A percentile compares a stretch with the other conserved stretches of the same genome.
Evolutionary conservation across 2,329 filamentous ascomycete genomes (phyloP).

Genomic region (Hortaea sp.): DNA sequence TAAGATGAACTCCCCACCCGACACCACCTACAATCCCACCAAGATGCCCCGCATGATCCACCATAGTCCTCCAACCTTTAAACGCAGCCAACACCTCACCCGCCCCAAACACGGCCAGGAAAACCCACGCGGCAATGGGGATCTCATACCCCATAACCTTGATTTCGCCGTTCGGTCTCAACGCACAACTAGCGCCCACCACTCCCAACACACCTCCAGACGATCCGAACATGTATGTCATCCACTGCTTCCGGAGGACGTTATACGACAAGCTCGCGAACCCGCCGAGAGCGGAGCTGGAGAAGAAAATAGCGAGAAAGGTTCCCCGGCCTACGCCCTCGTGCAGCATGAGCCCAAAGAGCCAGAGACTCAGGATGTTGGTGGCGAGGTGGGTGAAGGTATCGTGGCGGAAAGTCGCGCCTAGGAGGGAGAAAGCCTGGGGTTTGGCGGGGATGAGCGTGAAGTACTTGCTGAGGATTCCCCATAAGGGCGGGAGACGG

Average conservation of each 20-base stretch:
- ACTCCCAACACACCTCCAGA: conserved; percentile 56
- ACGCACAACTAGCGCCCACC: conserved; percentile 45
- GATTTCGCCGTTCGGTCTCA: conserved; percentile 23
- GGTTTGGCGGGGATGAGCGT: conserved; percentile 56
- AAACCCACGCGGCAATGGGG: conserved; percentile 25
- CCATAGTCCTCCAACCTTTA: conserved; percentile 13
- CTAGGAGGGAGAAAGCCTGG: conserved; percentile 50
- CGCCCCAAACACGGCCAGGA: conserved; percentile 27
- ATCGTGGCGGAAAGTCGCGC: conserved; percentile 61
- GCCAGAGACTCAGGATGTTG: conserved; percentile 57
- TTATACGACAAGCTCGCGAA: conserved; percentile 45
- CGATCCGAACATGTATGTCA: conserved; percentile 51
- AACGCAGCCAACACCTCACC: conserved; percentile 17
- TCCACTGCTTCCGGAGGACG: conserved; percentile 34
- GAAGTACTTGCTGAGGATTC: conserved; percentile 58
- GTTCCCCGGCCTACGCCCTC: conserved; percentile 59
- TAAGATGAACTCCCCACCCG: no score
- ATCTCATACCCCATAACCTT: conserved; percentile 20
- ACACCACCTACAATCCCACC: conserved; percentile 21
- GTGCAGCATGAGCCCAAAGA: conserved; percentile 58
- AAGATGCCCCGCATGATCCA: conserved; percentile 28
- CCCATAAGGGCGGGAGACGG: conserved; percentile 56
- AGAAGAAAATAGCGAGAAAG: conserved; percentile 59
- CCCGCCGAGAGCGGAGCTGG: conserved; percentile 48
- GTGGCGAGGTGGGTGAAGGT: conserved; percentile 47